These are phyloP conservation scores for Rostrohypoxylon terebratum DNA, from an alignment of 495 filamentous ascomycete species.

Conservation along the genomic window DNA sequence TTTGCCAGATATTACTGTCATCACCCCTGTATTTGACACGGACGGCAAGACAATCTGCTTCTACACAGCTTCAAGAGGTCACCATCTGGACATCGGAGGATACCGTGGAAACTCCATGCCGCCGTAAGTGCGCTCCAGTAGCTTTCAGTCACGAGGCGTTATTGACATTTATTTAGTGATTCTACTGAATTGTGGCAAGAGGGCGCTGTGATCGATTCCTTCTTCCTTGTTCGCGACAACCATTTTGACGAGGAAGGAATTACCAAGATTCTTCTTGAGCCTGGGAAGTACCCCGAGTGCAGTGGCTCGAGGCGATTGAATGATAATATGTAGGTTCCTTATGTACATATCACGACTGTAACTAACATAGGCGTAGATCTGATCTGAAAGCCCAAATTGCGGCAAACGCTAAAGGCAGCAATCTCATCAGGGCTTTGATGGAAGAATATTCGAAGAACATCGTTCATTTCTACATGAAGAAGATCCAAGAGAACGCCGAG, in stretches of 20 bases:
- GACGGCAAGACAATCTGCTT: conserved; percentile 88
- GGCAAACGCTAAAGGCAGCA: conserved; percentile 95
- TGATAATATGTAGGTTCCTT: conserved; percentile 77
- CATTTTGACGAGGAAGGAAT: conserved; percentile 90
- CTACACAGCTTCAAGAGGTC: conserved; percentile 93
- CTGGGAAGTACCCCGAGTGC: conserved; percentile 86
- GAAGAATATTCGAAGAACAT: conserved; percentile 89
- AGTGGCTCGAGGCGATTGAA: conserved; percentile 87
- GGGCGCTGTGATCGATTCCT: conserved; percentile 88
- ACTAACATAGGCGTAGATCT: conserved; percentile 73
- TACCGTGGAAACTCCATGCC: conserved; percentile 91
- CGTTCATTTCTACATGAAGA: conserved; percentile 95
- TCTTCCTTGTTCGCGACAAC: conserved; percentile 79
- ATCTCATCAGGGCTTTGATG: conserved; percentile 84
- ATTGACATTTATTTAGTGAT: conserved; percentile 26
- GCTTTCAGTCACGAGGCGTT: conserved; percentile 60
- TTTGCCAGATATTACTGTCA: conserved; percentile 91
- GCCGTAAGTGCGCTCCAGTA: conserved; percentile 65
- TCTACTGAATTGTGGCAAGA: conserved; percentile 87
- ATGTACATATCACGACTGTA: conserved; percentile 63
- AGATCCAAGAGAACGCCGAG: conserved; percentile 93
- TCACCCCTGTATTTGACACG: conserved; percentile 88
- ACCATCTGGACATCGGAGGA: conserved; percentile 98
- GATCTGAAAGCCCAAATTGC: conserved; percentile 97
- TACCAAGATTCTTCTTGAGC: conserved; percentile 84